Base-by-base conservation (phyloP, 768 basidiomycete genomes). In the Boletus vermiculosoides region DNA sequence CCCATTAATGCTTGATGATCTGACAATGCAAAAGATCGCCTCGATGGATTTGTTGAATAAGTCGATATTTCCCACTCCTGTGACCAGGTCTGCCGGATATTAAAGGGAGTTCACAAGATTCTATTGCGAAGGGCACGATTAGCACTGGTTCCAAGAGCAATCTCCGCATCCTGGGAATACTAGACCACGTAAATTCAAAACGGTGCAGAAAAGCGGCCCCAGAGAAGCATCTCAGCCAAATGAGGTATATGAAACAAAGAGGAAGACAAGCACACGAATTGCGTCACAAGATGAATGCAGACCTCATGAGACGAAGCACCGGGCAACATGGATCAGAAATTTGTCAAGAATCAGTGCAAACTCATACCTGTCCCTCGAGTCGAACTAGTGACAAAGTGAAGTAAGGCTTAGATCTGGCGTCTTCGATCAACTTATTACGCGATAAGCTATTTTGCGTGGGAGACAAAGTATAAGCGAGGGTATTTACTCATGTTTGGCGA, bases 1-100 rank as follows among this genome's bases (percentile, higher is more conserved):
- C 79, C 80, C 79, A 82, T 80, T 81, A 77, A 81, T 81, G 79
- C 77, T 34, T 16, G 23, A 4, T 12, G 2, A 15, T 28, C 1
- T 11, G 1, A 12, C 3, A 11, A 1, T 18, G 7, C 18, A 45
- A 12, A 5, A 40, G 5, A 20, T 20, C 3, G 4, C 9, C 10
- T 40, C 4, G 16, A n/a, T n/a, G 3, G 11, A 4, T n/a, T 15
- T 22, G 7, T 20, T 13, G 11, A 8, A 22, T 13, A 15, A 42
- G 20, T 41, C 37, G 7, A 18, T 12, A 31, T 31, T 31, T 31
- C 28, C 28, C 4, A 28, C 28, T 28, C 28, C 28, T 28, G 28
- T 28, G 28, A 25, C 25, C 28, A 28, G 28, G 28, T n/a, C n/a
- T n/a, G n/a, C n/a, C 6, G 28, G 13, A 33, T 33, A 33, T 33